These are phyloP conservation scores for Hypoxylon sp. DNA, from an alignment of 2,329 filamentous ascomycete genomes.

Conservation along the genomic window DNA sequence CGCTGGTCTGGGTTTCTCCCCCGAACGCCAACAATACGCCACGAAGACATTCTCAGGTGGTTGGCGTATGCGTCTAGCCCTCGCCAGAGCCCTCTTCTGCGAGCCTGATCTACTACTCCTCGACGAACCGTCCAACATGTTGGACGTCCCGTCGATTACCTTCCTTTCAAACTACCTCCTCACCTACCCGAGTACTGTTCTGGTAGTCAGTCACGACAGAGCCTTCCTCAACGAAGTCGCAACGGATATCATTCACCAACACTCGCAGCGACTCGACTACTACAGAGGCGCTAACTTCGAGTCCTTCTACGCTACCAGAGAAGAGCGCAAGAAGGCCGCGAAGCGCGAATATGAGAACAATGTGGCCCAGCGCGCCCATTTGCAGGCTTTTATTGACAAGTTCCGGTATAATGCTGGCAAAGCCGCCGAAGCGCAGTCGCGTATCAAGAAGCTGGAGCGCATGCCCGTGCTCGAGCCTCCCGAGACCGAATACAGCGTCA, in stretches of 20 bases:
- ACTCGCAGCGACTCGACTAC: conserved; percentile 97
- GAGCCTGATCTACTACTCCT: conserved; percentile 95
- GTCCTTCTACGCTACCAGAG: conserved; percentile 95
- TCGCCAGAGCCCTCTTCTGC: conserved; percentile 96
- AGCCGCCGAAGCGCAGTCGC: conserved; percentile 96
- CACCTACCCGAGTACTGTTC: conserved; percentile 90
- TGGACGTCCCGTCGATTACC: conserved; percentile 99
- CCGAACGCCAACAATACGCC: conserved; percentile 89
- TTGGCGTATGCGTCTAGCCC: conserved; percentile 98
- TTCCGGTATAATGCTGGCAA: conserved; percentile 99
- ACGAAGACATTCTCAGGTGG: conserved; percentile 99
- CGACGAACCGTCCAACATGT: conserved; percentile 99
- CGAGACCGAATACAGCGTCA: conserved; percentile 93
- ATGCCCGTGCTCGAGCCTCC: conserved; percentile 94
- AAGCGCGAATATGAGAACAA: conserved; percentile 99
- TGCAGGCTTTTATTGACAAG: conserved; percentile 99
- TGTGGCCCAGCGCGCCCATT: conserved; percentile 91
- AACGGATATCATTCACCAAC: conserved; percentile 99
- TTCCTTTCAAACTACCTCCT: conserved; percentile 98
- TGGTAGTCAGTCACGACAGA: conserved; percentile 98
- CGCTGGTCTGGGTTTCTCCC: conserved; percentile 95
- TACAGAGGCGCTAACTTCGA: conserved; percentile 98
- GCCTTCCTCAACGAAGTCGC: conserved; percentile 98
- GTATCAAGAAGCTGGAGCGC: conserved; percentile 98
- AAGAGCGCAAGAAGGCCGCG: conserved; percentile 95